A percentile compares a stretch with the other conserved stretches of the same genome.
Evolutionary conservation across 2,329 filamentous ascomycete genomes (phyloP).

Genomic region (Didymella keratinophila): DNA sequence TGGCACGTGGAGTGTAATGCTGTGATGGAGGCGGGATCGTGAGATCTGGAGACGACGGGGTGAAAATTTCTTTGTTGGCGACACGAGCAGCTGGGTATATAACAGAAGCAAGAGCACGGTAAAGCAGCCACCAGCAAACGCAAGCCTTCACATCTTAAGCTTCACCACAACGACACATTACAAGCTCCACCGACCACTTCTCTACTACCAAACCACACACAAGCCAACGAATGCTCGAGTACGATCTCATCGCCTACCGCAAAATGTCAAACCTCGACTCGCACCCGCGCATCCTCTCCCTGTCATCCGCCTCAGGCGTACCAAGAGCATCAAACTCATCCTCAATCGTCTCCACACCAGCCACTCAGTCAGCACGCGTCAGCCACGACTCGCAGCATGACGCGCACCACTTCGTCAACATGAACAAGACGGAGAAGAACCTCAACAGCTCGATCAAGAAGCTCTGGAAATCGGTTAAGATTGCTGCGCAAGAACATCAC

Average conservation of each 20-base stretch:
- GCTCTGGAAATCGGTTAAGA: constrained; percentile 42
- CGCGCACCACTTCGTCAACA: constrained; percentile 32
- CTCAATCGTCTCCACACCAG: constrained; percentile 25
- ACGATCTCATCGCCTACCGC: constrained; percentile 17
- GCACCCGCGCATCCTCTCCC: constrained; percentile 35
- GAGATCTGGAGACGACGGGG: constrained; percentile 16
- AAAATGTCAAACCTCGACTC: constrained; percentile 34
- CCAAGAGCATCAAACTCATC: constrained; percentile 1
- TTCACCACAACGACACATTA: background rate
- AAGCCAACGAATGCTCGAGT: constrained; percentile 3
- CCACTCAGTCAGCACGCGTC: constrained; percentile 22
- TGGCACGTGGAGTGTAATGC: constrained; percentile 10
- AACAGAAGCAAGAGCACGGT: background rate
- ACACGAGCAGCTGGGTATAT: constrained; percentile 2
- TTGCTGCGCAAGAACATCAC: constrained; percentile 40
- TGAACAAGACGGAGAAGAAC: constrained; percentile 28
- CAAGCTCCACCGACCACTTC: background rate
- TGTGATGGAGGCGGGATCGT: constrained; percentile 19
- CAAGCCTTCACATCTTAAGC: constrained; percentile 1
- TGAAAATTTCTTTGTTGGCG: constrained; percentile 14
- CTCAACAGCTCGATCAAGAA: constrained; percentile 38
- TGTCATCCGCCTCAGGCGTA: constrained; percentile 17
- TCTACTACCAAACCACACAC: background rate
- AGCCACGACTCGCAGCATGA: constrained; percentile 34
- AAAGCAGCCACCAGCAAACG: constrained; percentile 13